These are phyloP conservation scores for barley (Hordeum vulgare) DNA, from an alignment of 176 grass and related monocot genomes.

Conservation along the genomic window MorexV3_pseudomolecules_assembly NC_058518.1:38959617-38960116, in stretches of 20 bases:
- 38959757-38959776: slow-evolving; percentile 42
- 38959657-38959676: no score
- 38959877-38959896: slow-evolving; percentile 83
- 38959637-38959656: no score
- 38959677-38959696: no score
- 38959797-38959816: slow-evolving; percentile 55
- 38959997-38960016: slow-evolving; percentile 51
- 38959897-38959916: slow-evolving; percentile 56
- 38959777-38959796: slow-evolving; percentile 69
- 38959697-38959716: slow-evolving; percentile 33
- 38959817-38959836: slow-evolving; percentile 60
- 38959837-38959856: slow-evolving; percentile 99
- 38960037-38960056: not conserved
- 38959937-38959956: slow-evolving; percentile 83
- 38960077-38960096: not conserved
- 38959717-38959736: slow-evolving; percentile 75
- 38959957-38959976: slow-evolving; percentile 76
- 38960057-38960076: not conserved
- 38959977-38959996: slow-evolving; percentile 97
- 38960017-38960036: not conserved
- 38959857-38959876: slow-evolving; percentile 79
- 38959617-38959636: not conserved
- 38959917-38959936: slow-evolving; percentile 68
- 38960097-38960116: not conserved
- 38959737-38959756: slow-evolving; percentile 54